Evolutionary conservation across 129 eudicot species (phyloP).

Genomic region (Mikania micrantha): DNA sequence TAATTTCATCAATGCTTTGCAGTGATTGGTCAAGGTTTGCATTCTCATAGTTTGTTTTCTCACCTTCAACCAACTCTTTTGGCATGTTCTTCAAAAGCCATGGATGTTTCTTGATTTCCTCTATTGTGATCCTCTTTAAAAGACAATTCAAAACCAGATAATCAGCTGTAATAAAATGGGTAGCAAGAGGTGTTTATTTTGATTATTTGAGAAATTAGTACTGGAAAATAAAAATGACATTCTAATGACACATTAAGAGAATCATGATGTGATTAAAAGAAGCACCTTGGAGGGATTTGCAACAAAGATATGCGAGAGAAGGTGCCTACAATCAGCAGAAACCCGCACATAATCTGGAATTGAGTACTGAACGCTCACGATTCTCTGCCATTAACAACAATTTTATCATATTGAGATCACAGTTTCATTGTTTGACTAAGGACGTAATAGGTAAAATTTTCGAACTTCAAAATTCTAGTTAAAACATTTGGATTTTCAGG

Average conservation of each 20-base stretch:
- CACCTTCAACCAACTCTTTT: conserved; percentile 48
- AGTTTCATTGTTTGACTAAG: background rate
- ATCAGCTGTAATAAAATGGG: too few relatives aligned
- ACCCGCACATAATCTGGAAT: conserved; percentile 74
- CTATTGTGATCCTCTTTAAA: conserved; percentile 60
- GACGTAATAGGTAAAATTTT: conserved; percentile 1
- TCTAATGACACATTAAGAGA: background rate
- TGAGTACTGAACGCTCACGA: conserved; percentile 57
- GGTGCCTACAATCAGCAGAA: conserved; percentile 57
- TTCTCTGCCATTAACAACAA: conserved; percentile 39
- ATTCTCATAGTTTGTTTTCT: conserved; percentile 42
- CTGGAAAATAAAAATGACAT: background rate
- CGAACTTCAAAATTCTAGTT: background rate
- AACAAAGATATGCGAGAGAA: conserved; percentile 64
- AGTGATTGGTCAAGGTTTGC: conserved; percentile 19
- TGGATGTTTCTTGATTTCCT: conserved; percentile 62
- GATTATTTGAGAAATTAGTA: background rate
- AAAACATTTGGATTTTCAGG: background rate
- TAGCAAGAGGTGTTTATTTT: too few relatives aligned
- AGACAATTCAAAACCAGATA: background rate
- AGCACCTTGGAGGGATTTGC: conserved; percentile 66
- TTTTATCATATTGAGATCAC: background rate
- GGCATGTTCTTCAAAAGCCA: conserved; percentile 65
- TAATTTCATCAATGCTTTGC: conserved; percentile 62
- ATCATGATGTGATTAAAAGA: conserved; percentile 5